Evolutionary conservation across 768 basidiomycete species (phyloP), one percentile per base, ranked within the genome.

Genomic region (Lactarius hengduanensis): DNA sequence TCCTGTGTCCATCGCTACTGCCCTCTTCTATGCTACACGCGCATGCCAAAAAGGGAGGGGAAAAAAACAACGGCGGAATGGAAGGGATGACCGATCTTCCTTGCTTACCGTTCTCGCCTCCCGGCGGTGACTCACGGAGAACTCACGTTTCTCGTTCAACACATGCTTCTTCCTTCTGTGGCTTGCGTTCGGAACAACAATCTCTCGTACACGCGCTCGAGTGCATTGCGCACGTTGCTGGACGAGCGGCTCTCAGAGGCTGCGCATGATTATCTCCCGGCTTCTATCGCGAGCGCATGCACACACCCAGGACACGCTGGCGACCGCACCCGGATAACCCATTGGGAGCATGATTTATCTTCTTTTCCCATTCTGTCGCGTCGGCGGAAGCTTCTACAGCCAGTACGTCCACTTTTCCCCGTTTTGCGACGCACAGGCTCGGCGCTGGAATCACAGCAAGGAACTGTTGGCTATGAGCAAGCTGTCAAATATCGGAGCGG

Each of bases 261-360:
- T n/a, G 36, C 47, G 43, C 53, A 55, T 63, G 58, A 56, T 67
- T 67, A 59, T 63, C 50, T 47, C 8, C n/a, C n/a, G 7, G 55
- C 55, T 62, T 40, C 45, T 57, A 47, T 62, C 28, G 16, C 55
- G 20, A 18, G 11, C 55, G 20, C 55, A 32, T 56, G 32, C 13
- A 56, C 2, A 4, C 16, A 38, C 11, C 11, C 36, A 32, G 36
- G 41, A 47, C 13, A 18, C 26, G 26, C 55, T 64, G n/a, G 55
- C 20, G 30, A 43, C 41, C 64, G 36, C 53, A 36, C 30, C 13
- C 59, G 43, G 54, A n/a, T 58, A 18, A 26, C 34, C 30, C 4
- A 41, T 16, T 38, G 38, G 28, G 10, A 43, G 26, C 61, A 45
- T 43, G 30, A 34, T 34, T n/a, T n/a, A 22, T 11, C 9, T 10